Evolutionary conservation across 2,329 filamentous ascomycete species (phyloP).

Genomic region (Diaporthe velutina): DNA sequence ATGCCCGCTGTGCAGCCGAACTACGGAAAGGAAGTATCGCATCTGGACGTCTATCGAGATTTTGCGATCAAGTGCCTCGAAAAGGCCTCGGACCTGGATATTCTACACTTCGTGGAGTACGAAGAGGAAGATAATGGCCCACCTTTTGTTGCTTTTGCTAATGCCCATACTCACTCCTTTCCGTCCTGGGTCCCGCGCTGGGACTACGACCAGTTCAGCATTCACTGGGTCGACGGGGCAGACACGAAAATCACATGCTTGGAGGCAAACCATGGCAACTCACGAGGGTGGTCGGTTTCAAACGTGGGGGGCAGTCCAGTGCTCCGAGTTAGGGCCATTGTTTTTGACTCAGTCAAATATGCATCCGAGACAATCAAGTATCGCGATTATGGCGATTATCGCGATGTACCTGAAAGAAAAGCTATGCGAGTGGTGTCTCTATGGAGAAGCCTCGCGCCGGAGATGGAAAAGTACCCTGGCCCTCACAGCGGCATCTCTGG

Average conservation of each 20-base stretch:
- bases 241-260: background rate
- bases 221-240: fast-evolving
- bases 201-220: background rate
- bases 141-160: constrained; percentile 44
- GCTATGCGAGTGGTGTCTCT: background rate
- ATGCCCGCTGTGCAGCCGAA: constrained; percentile 9
- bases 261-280: background rate
- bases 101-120: constrained; percentile 5
- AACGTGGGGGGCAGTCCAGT: background rate
- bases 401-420: background rate
- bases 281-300: background rate
- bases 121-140: constrained; percentile 53
- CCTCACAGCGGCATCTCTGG: background rate
- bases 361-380: background rate
- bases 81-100: constrained; percentile 13
- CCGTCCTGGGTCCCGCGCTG: constrained; percentile 32
- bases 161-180: constrained; percentile 55
- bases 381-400: no score
- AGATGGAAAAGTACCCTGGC: background rate
- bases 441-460: background rate
- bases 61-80: constrained; percentile 18
- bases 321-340: constrained; percentile 6
- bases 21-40: constrained; percentile 13
- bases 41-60: constrained; percentile 30
- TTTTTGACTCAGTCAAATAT: constrained; percentile 2